Evolutionary conservation across 2,329 filamentous ascomycete species (phyloP), one percentile per base, ranked within the genome.

Genomic region (Fusarium coffeatum): DNA sequence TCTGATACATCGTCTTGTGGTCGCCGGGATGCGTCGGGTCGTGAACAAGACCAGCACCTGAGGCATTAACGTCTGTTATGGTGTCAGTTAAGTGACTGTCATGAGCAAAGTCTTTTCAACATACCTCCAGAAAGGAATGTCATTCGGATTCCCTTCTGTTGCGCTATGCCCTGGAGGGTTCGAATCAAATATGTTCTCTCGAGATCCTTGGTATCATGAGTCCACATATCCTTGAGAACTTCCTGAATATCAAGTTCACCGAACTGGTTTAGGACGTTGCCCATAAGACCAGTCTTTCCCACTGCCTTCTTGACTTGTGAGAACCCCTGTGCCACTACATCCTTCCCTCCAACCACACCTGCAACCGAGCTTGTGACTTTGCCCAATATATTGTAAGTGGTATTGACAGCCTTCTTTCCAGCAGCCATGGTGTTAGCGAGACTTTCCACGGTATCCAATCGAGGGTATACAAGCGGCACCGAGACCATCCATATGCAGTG

Each of bases 1-100:
- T 88, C 80, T 99, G 96, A 83, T 98, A 99, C 95, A 99, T 99
- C 28, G 96, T 98, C 83, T 98, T 99, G 86, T 98, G 94, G 80
- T 98, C 94, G 41, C 89, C 90, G 1, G 95, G 95, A 78, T 96
- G 93, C 22, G 92, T 88, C 0, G 96, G 96, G 80, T 99, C 96
- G 80, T 99, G 96, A 3, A 99, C 90, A 13, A 99, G 87, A 62
- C 96, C 96, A 23, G 96, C 96, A 70, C 96, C 96, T 71, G 93
- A 94, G 75, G 90, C 92, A 80, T 95, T 96, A 78, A 98, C 95
- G 76, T 92, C 90, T 91, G 68, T 8, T 42, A 42, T 37, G 16
- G 22, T 47, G 72, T 77, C 73, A 76, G 72, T 46, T 49, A 78
- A 23, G 25, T 27, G 23, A 32, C 15, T 27, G 10, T 16, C 22